Percentiles rank a stretch among this genome's conserved stretches.
Evolutionary conservation across 208 protist genomes (phyloP).

Genomic region (Strigomonas culicis): DNA sequence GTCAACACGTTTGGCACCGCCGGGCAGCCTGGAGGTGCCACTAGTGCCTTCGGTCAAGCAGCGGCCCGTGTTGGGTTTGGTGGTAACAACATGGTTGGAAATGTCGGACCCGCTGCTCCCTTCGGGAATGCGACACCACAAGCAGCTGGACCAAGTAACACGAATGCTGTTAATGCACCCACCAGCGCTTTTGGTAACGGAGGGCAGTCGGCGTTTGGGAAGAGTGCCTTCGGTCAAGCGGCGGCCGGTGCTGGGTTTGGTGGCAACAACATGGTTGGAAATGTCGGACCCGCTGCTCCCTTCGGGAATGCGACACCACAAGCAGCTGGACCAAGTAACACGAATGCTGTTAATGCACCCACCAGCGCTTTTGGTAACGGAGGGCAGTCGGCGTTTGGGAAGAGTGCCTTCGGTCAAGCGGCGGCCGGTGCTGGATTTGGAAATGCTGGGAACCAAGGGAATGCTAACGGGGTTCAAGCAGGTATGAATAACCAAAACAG

Average conservation of each 20-base stretch:
- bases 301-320: not conserved
- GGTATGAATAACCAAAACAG: not conserved
- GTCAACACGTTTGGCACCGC: no score
- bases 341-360: not conserved
- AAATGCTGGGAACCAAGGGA: not conserved
- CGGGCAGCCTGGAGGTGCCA: not conserved
- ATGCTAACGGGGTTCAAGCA: not conserved
- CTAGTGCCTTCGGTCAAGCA: not conserved
- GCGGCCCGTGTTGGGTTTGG: not conserved
- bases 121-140: not conserved
- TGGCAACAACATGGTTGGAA: no score
- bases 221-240: not conserved
- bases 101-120: not conserved
- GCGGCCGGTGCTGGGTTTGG: no score
- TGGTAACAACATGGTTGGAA: not conserved
- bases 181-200: not conserved
- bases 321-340: not conserved
- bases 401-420: slow-evolving; percentile 13
- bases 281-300: not conserved
- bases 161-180: not conserved
- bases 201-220: not conserved
- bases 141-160: not conserved
- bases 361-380: slow-evolving; percentile 9
- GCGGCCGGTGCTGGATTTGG: not conserved
- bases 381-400: not conserved